Conservation (phyloP, 2,329 filamentous ascomycete genomes). For the Trichoderma asperellum region DNA sequence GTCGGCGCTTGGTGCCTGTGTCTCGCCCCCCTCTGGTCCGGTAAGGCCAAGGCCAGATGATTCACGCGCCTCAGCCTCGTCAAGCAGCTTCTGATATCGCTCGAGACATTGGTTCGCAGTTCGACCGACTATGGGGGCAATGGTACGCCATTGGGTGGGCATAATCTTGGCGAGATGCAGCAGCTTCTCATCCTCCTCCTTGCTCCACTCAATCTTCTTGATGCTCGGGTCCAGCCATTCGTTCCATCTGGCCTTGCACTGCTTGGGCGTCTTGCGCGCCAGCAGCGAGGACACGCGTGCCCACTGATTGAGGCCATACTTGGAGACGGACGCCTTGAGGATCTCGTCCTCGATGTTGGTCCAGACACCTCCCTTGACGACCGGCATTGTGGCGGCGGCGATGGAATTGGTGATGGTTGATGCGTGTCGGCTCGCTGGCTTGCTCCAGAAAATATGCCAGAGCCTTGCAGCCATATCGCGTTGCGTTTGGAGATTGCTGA, state of each 20-base stretch:
- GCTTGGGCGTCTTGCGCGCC: slow-evolving; percentile 95
- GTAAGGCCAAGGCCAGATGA: slow-evolving; percentile 80
- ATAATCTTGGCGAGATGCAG: slow-evolving; percentile 96
- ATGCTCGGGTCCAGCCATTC: slow-evolving; percentile 99
- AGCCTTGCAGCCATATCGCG: slow-evolving; percentile 29
- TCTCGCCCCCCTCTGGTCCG: slow-evolving; percentile 85
- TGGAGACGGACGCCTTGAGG: slow-evolving; percentile 91
- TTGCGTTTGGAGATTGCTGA: slow-evolving; percentile 25
- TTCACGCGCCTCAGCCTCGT: slow-evolving; percentile 92
- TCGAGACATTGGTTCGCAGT: slow-evolving; percentile 97
- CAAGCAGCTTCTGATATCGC: slow-evolving; percentile 92
- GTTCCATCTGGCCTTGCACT: slow-evolving; percentile 98
- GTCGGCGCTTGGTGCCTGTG: slow-evolving; percentile 85
- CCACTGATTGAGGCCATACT: slow-evolving; percentile 97
- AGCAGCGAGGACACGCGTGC: slow-evolving; percentile 96
- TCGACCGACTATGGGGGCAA: slow-evolving; percentile 92
- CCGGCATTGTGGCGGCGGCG: slow-evolving; percentile 58
- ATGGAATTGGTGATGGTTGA: slow-evolving; percentile 23
- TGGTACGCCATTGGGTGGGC: slow-evolving; percentile 98
- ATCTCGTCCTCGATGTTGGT: slow-evolving; percentile 90
- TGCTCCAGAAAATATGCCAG: slow-evolving; percentile 38
- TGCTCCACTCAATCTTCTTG: slow-evolving; percentile 98
- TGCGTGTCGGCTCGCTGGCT: slow-evolving; percentile 10
- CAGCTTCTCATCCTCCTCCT: slow-evolving; percentile 97
- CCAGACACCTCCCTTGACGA: slow-evolving; percentile 76